These are phyloP conservation scores for Saksenaea vasiformis DNA, from an alignment of 371 early-diverging fungal species.

Conservation along the genomic window DNA sequence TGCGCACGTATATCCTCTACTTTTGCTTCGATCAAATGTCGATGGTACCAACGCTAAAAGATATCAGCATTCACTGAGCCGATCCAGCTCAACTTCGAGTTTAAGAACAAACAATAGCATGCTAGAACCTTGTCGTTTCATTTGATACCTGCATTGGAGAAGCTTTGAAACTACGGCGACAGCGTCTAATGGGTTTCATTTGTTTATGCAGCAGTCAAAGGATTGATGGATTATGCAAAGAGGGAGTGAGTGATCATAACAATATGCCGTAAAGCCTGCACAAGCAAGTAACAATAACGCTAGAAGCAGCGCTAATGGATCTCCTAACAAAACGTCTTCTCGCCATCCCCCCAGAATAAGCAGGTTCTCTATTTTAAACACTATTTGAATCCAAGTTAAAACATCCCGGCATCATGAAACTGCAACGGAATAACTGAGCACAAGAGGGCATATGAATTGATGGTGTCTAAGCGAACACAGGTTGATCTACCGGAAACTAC, in stretches of 20 bases:
- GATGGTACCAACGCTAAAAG: too few relatives aligned
- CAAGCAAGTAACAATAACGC: slow-evolving; percentile 14
- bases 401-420: slow-evolving; percentile 33
- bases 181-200: slow-evolving; percentile 50
- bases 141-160: slow-evolving; percentile 59
- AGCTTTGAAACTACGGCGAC: slow-evolving; percentile 44
- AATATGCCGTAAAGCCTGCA: slow-evolving; percentile 55
- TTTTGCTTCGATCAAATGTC: too few relatives aligned
- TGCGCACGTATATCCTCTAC: too few relatives aligned
- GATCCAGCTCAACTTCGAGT: slow-evolving; percentile 64
- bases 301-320: background rate
- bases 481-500: background rate
- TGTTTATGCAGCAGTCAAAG: slow-evolving; percentile 54
- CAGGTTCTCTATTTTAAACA: slow-evolving; percentile 40
- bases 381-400: slow-evolving; percentile 39
- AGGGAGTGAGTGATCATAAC: slow-evolving; percentile 65
- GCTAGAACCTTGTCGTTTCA: slow-evolving; percentile 48
- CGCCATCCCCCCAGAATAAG: slow-evolving; percentile 6
- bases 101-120: slow-evolving; percentile 57
- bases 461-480: slow-evolving; percentile 22
- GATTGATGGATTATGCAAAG: slow-evolving; percentile 51
- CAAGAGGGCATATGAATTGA: slow-evolving; percentile 27
- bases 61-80: too few relatives aligned
- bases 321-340: slow-evolving; percentile 13
- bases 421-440: slow-evolving; percentile 27